phyloP scores from a whole-genome alignment of 495 filamentous ascomycete genomes.

The Neurospora sp. region DNA sequence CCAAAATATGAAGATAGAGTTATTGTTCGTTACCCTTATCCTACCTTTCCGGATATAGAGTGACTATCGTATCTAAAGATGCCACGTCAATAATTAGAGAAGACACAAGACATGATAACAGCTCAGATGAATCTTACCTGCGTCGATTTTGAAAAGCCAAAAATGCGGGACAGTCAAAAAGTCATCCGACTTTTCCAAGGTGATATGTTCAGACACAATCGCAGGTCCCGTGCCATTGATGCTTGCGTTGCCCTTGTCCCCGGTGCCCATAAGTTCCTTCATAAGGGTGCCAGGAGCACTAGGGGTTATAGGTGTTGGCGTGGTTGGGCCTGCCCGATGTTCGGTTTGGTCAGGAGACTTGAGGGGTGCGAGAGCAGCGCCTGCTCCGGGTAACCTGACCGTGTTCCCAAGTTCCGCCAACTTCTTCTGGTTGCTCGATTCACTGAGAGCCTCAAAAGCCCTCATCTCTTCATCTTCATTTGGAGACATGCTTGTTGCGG shows the following conservation, averaged over 20 bases:
- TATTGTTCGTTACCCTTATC: constrained; percentile 1
- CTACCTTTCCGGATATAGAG: constrained; percentile 1
- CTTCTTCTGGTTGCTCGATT: neutral
- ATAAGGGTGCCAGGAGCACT: neutral
- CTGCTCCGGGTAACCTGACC: neutral
- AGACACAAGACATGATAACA: neutral
- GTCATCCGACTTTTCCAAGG: neutral
- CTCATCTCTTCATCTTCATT: neutral
- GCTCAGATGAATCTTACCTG: neutral
- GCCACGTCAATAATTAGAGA: too few species aligned
- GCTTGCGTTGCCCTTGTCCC: neutral
- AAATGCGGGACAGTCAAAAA: constrained; percentile 5
- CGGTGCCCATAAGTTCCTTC: neutral
- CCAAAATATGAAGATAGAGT: neutral
- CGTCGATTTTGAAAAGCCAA: constrained; percentile 6
- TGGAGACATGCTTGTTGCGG: neutral
- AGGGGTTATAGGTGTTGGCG: neutral
- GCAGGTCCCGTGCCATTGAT: neutral
- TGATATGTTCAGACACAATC: neutral
- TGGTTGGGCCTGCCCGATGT: neutral
- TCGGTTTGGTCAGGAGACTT: neutral
- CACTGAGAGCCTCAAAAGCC: neutral
- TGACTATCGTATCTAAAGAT: constrained; percentile 1
- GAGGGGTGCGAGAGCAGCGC: neutral
- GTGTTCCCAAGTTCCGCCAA: neutral